Evolutionary conservation across 257 asterid genomes (phyloP), one percentile per base, ranked within the genome.

Genomic region (Handroanthus guayacan): DNA sequence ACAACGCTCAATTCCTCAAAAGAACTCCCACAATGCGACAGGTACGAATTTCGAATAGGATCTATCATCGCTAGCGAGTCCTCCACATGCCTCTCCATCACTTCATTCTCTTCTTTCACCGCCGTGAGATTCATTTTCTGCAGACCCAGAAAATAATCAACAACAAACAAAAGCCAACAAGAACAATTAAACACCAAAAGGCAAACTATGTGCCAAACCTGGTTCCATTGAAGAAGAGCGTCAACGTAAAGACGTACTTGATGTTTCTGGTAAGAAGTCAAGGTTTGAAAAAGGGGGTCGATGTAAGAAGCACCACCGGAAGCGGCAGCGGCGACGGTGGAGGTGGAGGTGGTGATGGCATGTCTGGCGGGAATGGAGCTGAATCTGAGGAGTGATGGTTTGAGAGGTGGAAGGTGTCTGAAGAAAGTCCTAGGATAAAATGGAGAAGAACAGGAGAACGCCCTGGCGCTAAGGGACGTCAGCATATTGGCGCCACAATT

Each of bases 101-200:
- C 90, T 87, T 92, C 98, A 45, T 69, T 82, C 75, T 87, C 93
- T 76, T 88, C 98, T 71, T 75, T 89, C 80, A 89, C 93, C 1
- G 98, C 96, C 62, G 97, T 95, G 47, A 95, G 86, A 83, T 95
- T 95, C 97, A 92, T 92, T 77, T 85, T 95, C 99, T 94, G 89
- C 85, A 79, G 5, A 52, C 5, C 48, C 79, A 72, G 51, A 75
- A 13, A 9, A 45, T 34, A 52, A 39, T 3, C 31, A 74, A 39
- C 20, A 63, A 69, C 69, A 41, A 0, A n/a, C 3, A 38, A 45
- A 79, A 31, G n/a, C 48, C 31, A 65, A 10, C 2, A 54, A 55
- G 4, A 36, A 1, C 5, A 47, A 48, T 62, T 5, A n/a, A 45
- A 61, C 25, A 67, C 10, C 1, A 17, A 36, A 52, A 3, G 25